Evolutionary conservation across 1,284 basidiomycete genomes (phyloP), one percentile per base, ranked within the genome.

Genomic region (Irpex lacteus): DNA sequence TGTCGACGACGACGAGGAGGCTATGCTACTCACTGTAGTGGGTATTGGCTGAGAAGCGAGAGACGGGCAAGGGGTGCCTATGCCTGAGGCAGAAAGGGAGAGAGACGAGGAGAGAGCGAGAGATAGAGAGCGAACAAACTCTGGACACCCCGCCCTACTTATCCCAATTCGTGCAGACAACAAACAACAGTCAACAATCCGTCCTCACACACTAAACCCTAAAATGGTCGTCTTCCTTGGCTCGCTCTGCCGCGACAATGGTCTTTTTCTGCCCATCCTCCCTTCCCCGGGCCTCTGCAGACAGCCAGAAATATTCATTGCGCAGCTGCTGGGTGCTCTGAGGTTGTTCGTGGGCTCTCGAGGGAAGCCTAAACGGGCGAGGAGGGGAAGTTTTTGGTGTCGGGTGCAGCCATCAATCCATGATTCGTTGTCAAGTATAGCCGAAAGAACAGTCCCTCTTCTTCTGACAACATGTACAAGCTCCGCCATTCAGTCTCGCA

Each of bases 141-240:
- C 68, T 66, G 66, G 66, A 70, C 70, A 65, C 72, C 69, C 72
- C 74, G 72, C 74, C 74, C 75, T 76, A 82, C 81, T 82, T 82
- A 82, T 82, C 79, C 78, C 73, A 81, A 81, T 81, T 80, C 81
- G 80, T 77, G 75, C 74, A 75, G 75, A 74, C 77, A 69, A 75
- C 76, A 77, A 78, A 77, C 76, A 78, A 76, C 66, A 68, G 73
- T 73, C 72, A 75, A 75, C 74, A 74, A 61, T 44, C 18, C 55
- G 26, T 61, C 37, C 60, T 61, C 59, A 59, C 63, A 64, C 60
- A 53, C 63, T 61, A 59, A 59, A 61, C 32, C 70, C 59, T 59
- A 32, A 60, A 55, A 52, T 59, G 59, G 62, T 49, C 40, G 55
- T 55, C 62, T 63, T 52, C 62, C 62, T 59, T 57, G 36, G 19